phyloP scores from a whole-genome alignment of 1,284 basidiomycete species.

The Cutaneotrichosporon mucoides region DNA sequence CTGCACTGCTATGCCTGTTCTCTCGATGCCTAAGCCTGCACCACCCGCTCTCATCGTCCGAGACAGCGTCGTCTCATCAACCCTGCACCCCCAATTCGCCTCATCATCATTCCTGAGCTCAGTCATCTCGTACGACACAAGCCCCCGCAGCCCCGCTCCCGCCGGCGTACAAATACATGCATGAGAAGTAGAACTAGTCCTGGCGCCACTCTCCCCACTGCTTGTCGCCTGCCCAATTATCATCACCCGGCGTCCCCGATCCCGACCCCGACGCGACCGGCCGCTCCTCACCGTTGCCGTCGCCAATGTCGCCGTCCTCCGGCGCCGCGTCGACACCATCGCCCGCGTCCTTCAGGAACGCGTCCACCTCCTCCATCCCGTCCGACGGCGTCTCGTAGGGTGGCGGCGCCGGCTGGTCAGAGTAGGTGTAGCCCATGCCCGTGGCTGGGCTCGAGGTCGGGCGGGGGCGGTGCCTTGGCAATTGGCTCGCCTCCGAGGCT shows the following conservation, averaged over 20 bases:
- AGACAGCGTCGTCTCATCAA: no score
- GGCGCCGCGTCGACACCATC: background rate
- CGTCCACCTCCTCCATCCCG: constrained; percentile 35
- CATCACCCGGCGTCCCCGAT: background rate
- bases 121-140: background rate
- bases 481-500: constrained; percentile 37
- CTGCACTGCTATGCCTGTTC: no score
- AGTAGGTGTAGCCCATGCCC: constrained; percentile 2
- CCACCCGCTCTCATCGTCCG: no score
- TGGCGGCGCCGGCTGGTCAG: background rate
- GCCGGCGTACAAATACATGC: constrained; percentile 3
- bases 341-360: constrained; percentile 24
- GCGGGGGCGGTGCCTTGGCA: constrained; percentile 31
- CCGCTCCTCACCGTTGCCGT: no score
- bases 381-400: constrained; percentile 1
- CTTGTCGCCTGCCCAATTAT: background rate
- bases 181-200: background rate
- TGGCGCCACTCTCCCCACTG: constrained; percentile 5
- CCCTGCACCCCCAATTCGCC: no score
- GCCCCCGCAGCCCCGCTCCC: no score
- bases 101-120: background rate
- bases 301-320: background rate
- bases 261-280: background rate
- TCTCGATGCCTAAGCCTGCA: no score
- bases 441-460: constrained; percentile 10